Conservation (phyloP, 2,329 filamentous ascomycete genomes). For the Diatrype stigma region DNA sequence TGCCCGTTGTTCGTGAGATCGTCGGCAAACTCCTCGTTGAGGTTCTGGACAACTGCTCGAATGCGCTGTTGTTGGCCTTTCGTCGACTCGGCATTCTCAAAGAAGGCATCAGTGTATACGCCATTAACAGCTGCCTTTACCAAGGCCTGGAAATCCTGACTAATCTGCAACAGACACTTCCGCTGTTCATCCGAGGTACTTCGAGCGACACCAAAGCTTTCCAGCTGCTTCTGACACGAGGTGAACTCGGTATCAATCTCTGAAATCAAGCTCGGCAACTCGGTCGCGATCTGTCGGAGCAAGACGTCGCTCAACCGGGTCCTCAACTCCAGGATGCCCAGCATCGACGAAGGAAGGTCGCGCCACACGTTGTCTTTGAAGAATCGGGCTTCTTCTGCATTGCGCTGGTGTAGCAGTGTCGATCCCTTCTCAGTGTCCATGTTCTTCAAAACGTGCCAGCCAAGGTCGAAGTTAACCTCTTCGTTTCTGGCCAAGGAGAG, state of each 20-base stretch:
- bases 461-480: slow-evolving; percentile 43
- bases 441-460: slow-evolving; percentile 52
- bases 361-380: slow-evolving; percentile 40
- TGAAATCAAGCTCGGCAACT: slow-evolving; percentile 41
- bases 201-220: slow-evolving; percentile 45
- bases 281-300: slow-evolving; percentile 38
- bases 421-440: slow-evolving; percentile 32
- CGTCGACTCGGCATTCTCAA: slow-evolving; percentile 31
- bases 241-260: slow-evolving; percentile 37
- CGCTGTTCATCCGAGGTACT: slow-evolving; percentile 43
- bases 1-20: slow-evolving; percentile 40
- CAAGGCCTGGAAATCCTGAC: slow-evolving; percentile 39
- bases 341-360: slow-evolving; percentile 24
- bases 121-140: slow-evolving; percentile 46
- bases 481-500: slow-evolving; percentile 40
- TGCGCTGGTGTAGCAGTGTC: slow-evolving; percentile 29
- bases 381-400: slow-evolving; percentile 38
- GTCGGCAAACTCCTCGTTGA: slow-evolving; percentile 42
- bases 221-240: slow-evolving; percentile 33
- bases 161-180: slow-evolving; percentile 41
- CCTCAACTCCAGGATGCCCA: slow-evolving; percentile 47
- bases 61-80: slow-evolving; percentile 40
- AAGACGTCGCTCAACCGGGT: slow-evolving; percentile 48
- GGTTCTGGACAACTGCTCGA: slow-evolving; percentile 49
- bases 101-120: slow-evolving; percentile 48